phyloP scores from a whole-genome alignment of 352 stramenopile genomes.

The Phytophthora ramorum region DNA sequence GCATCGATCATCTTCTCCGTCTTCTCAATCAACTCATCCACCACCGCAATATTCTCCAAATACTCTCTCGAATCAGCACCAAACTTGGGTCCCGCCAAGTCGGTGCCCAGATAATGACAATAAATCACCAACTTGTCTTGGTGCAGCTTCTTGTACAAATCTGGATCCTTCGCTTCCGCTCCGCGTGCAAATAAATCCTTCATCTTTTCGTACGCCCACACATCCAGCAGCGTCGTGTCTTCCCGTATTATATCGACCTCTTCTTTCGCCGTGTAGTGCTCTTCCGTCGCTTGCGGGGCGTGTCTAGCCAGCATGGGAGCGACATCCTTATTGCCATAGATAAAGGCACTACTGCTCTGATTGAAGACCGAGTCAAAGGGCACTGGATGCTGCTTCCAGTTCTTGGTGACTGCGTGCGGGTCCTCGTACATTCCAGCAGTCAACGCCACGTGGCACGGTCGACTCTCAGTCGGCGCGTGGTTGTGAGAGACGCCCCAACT shows the following conservation, averaged over 20 bases:
- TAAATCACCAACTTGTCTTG: constrained; percentile 74
- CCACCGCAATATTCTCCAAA: constrained; percentile 78
- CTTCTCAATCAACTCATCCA: constrained; percentile 80
- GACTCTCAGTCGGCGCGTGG: constrained; percentile 82
- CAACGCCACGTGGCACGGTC: constrained; percentile 81
- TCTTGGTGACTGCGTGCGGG: constrained; percentile 80
- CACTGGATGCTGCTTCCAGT: constrained; percentile 84
- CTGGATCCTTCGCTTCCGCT: constrained; percentile 20
- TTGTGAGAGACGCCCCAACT: constrained; percentile 88
- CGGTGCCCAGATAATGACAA: constrained; percentile 82
- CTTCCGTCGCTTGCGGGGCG: constrained; percentile 64
- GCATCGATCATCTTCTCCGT: constrained; percentile 62
- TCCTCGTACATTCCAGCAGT: constrained; percentile 91
- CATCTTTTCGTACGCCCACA: constrained; percentile 73
- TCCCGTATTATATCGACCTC: constrained; percentile 75
- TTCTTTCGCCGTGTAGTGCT: constrained; percentile 70
- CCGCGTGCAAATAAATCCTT: constrained; percentile 53
- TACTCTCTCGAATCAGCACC: constrained; percentile 75
- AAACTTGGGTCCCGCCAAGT: constrained; percentile 82
- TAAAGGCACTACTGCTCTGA: constrained; percentile 70
- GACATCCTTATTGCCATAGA: constrained; percentile 85
- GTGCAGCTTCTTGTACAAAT: constrained; percentile 56
- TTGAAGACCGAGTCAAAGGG: constrained; percentile 90
- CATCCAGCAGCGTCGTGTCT: constrained; percentile 74
- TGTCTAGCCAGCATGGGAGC: constrained; percentile 81